phyloP scores from a whole-genome alignment of 345 rosid genomes.

The Citrus trifoliata region DNA sequence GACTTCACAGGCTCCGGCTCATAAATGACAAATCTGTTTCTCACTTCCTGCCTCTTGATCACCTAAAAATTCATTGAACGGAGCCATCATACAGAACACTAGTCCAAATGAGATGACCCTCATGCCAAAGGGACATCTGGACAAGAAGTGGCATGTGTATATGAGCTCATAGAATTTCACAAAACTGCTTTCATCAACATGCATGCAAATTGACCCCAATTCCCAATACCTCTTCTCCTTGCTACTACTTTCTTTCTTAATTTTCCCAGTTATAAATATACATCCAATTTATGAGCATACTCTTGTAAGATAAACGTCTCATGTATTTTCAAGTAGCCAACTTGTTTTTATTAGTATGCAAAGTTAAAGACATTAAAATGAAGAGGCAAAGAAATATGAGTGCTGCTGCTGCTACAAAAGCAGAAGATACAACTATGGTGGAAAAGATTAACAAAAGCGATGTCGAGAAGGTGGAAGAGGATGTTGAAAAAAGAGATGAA shows the following conservation, averaged over 20 bases:
- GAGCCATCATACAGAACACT: not conserved
- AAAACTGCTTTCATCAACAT: not conserved
- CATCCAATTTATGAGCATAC: not conserved
- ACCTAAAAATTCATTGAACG: slow-evolving; percentile 11
- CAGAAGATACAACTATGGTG: not conserved
- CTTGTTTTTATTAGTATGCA: not conserved
- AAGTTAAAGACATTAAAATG: slow-evolving; percentile 11
- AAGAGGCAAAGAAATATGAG: slow-evolving; percentile 27
- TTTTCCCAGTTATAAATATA: not conserved
- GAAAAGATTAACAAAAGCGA: slow-evolving; percentile 20
- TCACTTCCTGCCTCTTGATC: not conserved
- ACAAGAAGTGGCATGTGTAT: not conserved
- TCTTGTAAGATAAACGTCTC: not conserved
- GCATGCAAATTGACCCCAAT: not conserved
- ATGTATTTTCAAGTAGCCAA: not conserved
- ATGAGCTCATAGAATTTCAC: not conserved
- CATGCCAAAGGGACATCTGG: not conserved
- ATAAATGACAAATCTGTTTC: not conserved
- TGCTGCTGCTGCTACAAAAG: not conserved
- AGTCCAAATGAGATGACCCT: slow-evolving; percentile 7
- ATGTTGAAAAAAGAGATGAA: not conserved
- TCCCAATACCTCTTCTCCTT: not conserved
- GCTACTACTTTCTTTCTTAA: too few relatives aligned
- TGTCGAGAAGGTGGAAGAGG: slow-evolving; percentile 10
- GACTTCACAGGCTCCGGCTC: too few relatives aligned